Conservation (phyloP, 1,284 basidiomycete genomes). For the Puccinia polysora region DNA sequence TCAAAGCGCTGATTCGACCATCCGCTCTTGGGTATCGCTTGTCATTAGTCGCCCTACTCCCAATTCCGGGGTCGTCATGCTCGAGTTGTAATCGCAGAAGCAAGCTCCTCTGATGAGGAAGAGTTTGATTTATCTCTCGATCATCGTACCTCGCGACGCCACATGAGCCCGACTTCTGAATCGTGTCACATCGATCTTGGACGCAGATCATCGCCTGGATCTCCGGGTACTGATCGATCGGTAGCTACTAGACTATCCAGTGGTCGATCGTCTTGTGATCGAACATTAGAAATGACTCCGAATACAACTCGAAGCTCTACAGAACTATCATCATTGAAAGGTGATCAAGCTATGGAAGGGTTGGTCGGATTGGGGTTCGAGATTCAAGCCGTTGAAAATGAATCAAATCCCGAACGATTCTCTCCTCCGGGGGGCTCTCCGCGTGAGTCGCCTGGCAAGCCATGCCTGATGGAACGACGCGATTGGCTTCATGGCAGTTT, state of each 20-base stretch:
- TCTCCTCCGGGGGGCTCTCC: not conserved
- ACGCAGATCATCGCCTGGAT: not conserved
- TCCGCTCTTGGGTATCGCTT: not conserved
- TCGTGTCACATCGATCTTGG: not conserved
- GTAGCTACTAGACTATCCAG: slow-evolving; percentile 3
- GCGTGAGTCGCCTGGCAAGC: not conserved
- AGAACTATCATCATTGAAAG: not conserved
- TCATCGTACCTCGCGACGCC: not conserved
- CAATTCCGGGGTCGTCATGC: not conserved
- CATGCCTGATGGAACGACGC: not conserved
- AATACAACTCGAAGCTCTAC: not conserved
- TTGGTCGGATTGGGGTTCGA: not conserved
- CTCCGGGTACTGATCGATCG: not conserved
- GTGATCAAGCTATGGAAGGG: not conserved
- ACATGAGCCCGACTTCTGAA: not conserved
- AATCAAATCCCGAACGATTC: not conserved
- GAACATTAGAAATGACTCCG: not conserved
- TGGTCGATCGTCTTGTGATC: not conserved
- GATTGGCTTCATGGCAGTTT: slow-evolving; percentile 14
- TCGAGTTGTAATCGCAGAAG: slow-evolving; percentile 20
- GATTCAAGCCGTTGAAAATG: not conserved
- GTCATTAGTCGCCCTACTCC: not conserved
- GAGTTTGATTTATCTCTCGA: slow-evolving; percentile 33
- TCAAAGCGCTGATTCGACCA: not conserved
- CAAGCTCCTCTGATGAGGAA: slow-evolving; percentile 28